Evolutionary conservation across 768 basidiomycete genomes (phyloP).

Genomic region (Pleurotus cornucopiae): DNA sequence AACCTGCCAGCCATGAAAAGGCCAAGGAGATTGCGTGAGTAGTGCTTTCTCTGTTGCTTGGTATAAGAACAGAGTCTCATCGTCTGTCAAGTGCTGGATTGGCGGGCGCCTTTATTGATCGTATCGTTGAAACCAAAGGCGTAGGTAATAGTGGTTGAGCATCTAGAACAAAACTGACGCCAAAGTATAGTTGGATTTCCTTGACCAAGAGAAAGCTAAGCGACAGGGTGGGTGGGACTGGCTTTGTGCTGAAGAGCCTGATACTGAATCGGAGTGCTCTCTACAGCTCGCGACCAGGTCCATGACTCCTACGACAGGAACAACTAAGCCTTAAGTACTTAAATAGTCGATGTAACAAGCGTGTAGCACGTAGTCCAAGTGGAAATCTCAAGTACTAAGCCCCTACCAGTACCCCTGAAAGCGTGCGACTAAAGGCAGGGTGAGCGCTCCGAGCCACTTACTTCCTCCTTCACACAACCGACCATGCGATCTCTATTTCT

Average conservation of each 20-base stretch:
- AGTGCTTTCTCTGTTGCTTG: background rate
- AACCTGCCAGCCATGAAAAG: slow-evolving; percentile 42
- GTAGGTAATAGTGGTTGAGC: slow-evolving; percentile 34
- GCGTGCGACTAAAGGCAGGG: background rate
- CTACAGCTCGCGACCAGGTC: background rate
- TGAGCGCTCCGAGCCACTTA: background rate
- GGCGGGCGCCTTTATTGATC: slow-evolving; percentile 49
- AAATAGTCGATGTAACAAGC: too few species aligned
- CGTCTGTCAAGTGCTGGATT: slow-evolving; percentile 41
- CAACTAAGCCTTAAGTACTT: too few species aligned
- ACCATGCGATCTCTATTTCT: slow-evolving; percentile 1
- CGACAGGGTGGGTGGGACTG: slow-evolving; percentile 18
- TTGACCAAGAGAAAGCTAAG: slow-evolving; percentile 24
- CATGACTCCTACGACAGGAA: background rate
- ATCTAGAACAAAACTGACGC: slow-evolving; percentile 28
- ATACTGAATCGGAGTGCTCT: background rate
- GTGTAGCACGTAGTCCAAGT: too few species aligned
- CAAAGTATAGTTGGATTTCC: slow-evolving; percentile 20
- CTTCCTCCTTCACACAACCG: background rate
- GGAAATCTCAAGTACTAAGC: too few species aligned
- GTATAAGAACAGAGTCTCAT: too few species aligned
- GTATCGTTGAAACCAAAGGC: slow-evolving; percentile 51
- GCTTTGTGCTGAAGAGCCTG: background rate
- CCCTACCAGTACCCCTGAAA: too few species aligned
- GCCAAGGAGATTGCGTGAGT: slow-evolving; percentile 49